Percentiles rank a stretch among this genome's conserved stretches.
These are phyloP conservation scores for Fusarium heterosporum DNA, from an alignment of 2,329 filamentous ascomycete genomes.

Conservation along the genomic window DNA sequence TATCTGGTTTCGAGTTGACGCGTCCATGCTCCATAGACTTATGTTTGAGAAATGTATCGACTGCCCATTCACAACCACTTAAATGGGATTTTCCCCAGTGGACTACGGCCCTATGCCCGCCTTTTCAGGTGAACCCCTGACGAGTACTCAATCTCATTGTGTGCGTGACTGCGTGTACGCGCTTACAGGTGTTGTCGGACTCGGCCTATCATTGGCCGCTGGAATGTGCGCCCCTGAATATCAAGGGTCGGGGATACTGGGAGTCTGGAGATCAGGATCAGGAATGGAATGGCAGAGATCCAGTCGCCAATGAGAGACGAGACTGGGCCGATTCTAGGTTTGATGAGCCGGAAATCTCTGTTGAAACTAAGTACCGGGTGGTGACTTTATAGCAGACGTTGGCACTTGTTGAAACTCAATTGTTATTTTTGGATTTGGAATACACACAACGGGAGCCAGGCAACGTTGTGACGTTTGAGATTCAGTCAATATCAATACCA, in stretches of 20 bases:
- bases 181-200: background rate
- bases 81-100: slow-evolving; percentile 6
- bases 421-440: slow-evolving; percentile 15
- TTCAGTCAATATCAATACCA: background rate
- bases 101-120: slow-evolving; percentile 2
- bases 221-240: slow-evolving; percentile 35
- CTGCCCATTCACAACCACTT: slow-evolving; percentile 24
- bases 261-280: slow-evolving; percentile 19
- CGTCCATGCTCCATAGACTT: slow-evolving; percentile 31
- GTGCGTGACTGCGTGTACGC: background rate
- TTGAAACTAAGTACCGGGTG: slow-evolving; percentile 10
- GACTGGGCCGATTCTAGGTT: slow-evolving; percentile 4
- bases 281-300: slow-evolving; percentile 18
- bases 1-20: slow-evolving; percentile 38
- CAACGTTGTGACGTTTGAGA: slow-evolving; percentile 10
- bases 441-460: slow-evolving; percentile 13
- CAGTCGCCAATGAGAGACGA: slow-evolving; percentile 15
- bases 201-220: slow-evolving; percentile 18
- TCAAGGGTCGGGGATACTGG: slow-evolving; percentile 21
- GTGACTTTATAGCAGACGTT: background rate
- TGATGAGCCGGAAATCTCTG: slow-evolving; percentile 3
- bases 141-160: slow-evolving; percentile 23
- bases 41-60: slow-evolving; percentile 35
- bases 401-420: slow-evolving; percentile 17
- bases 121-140: slow-evolving; percentile 19